Evolutionary conservation across 1,284 basidiomycete genomes (phyloP), one percentile per base, ranked within the genome.

Genomic region (Trametes versicolor): DNA sequence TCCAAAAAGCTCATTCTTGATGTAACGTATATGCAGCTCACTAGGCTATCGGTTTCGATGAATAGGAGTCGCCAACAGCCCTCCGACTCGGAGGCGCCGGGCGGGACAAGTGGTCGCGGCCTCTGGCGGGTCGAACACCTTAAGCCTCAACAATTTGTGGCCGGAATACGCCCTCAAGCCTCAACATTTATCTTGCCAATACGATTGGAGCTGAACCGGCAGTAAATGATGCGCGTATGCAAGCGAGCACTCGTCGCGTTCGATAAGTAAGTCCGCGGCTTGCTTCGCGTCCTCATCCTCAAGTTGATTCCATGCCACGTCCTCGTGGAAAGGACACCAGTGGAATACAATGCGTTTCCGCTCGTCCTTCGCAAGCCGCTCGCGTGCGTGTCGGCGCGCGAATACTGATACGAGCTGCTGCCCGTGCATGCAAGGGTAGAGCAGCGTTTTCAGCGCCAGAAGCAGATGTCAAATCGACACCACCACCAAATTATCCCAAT

Each of bases 181-280:
- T 8, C 56, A 41, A n/a, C 59, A 63, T 27, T 63, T 49, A 2
- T 58, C 23, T 5, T 37, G 17, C 60, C 60, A 61, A 10, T 48
- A 55, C 12, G 61, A 10, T 13, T 21, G 36, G n/a, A 63, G 50
- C 25, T 63, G 62, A 2, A 56, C 43, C 15, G 41, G 25, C 5
- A 63, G 56, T 7, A 63, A 25, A 23, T 63, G 62, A 21, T 29
- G 27, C 9, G 62, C 62, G 50, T 63, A 45, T 23, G 62, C 62
- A 21, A 58, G 57, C 2, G 62, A 63, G 62, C 62, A 54, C 43
- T 58, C 56, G 34, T 58, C 57, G 21, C 39, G 34, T 19, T 32
- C 60, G 37, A 56, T 0, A 21, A 50, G 58, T 43, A 60, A 13
- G 49, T 52, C 27, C 17, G 58, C 49, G 7, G 58, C 60, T 34